Conservation (phyloP, 306 rosid genomes). For the Corylus heterophylla region DNA sequence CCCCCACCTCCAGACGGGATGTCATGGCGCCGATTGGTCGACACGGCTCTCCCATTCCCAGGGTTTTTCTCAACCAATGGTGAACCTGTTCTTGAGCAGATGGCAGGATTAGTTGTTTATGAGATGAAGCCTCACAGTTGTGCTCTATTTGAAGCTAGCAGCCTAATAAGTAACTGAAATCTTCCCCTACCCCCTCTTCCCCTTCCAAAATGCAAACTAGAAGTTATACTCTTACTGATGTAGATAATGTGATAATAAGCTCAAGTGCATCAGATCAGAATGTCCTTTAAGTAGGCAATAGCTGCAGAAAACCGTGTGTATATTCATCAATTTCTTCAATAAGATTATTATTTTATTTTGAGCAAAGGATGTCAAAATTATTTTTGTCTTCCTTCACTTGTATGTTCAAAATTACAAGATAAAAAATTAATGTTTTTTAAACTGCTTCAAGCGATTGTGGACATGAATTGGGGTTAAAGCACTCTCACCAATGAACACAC, state of each 20-base stretch:
- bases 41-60: slow-evolving; percentile 85
- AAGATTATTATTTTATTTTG: background rate
- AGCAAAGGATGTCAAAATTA: background rate
- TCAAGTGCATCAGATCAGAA: background rate
- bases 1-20: slow-evolving; percentile 55
- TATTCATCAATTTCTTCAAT: slow-evolving; percentile 9
- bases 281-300: background rate
- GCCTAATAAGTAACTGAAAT: slow-evolving; percentile 17
- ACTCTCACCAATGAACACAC: too few species aligned
- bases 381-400: background rate
- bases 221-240: background rate
- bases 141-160: slow-evolving; percentile 67
- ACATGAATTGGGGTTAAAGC: background rate
- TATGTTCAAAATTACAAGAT: background rate
- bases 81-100: slow-evolving; percentile 43
- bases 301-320: slow-evolving; percentile 12
- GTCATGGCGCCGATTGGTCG: slow-evolving; percentile 69
- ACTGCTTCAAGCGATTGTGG: background rate
- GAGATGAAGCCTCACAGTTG: slow-evolving; percentile 69
- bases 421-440: background rate
- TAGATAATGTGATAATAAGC: background rate
- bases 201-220: background rate
- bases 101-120: slow-evolving; percentile 37
- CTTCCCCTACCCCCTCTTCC: slow-evolving; percentile 1
- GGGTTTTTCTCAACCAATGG: slow-evolving; percentile 64